Evolutionary conservation across 2,329 filamentous ascomycete genomes (phyloP), one percentile per base, ranked within the genome.

Genomic region (Pseudogymnoascus sp.): DNA sequence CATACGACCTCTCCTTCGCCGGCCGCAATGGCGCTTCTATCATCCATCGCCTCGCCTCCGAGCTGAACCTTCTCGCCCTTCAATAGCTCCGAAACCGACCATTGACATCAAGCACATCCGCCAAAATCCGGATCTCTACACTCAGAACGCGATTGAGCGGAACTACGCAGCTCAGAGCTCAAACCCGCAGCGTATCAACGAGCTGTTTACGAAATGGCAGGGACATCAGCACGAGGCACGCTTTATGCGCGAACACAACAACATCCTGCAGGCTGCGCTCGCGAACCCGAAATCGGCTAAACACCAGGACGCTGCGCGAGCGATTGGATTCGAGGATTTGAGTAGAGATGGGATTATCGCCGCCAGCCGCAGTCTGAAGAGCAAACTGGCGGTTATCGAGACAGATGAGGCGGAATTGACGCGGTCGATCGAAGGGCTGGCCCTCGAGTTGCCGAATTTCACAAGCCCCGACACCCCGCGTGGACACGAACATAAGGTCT

Each of bases 31-130:
- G 62, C 66, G 67, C 3, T 56, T 63, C 3, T 70, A 67, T 59
- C 68, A 70, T 62, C 47, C 67, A 6, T 66, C 68, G n/a, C 6
- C 35, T 4, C 50, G n/a, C 31, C 66, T 69, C 4, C 67, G 47
- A 31, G 40, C 65, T 63, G 66, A 69, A 50, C 16, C 31, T 7
- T n/a, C 37, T 5, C 66, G 66, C 21, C 89, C 89, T 4, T 80
- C 88, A 1, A 87, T 83, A 61, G 92, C 90, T 13, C 92, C 91
- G 10, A 93, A 91, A 73, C 85, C 90, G 26, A 83, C 83, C 56
- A 82, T 96, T 68, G 89, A 97, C 77, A 82, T 96, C 73, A 93
- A 91, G 74, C 88, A 95, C 77, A 96, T 99, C 74, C 92, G 93
- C 64, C 84, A 91, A 72, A 90, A 96, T 75, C 85, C 89, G 14